Evolutionary conservation across 1,139 yeast genomes (phyloP), one percentile per base, ranked within the genome.

Genomic region (Geotrichum siamense): DNA sequence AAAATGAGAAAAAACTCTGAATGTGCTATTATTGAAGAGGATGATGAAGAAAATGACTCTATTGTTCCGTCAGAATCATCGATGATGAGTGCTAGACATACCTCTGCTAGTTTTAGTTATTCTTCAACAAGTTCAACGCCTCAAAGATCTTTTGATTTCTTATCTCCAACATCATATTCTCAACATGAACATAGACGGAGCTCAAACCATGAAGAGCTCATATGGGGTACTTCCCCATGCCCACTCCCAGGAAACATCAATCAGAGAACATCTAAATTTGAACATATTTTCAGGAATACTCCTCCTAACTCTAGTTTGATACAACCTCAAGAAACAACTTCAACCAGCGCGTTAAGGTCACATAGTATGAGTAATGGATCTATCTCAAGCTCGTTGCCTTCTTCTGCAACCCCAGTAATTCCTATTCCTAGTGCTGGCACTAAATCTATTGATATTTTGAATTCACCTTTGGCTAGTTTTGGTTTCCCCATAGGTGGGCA

Each of bases 201-300:
- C 12, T 43, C 46, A 3, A 43, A 43, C 15, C 37, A 43, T 19
- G 46, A 43, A 25, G 46, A 43, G n/a, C 22, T 43, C 21, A 38
- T 43, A 23, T 43, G 46, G 46, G 42, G 46, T 2, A 33, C 39
- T n/a, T 32, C 39, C 2, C 40, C 40, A 16, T 36, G 25, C 27
- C 21, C 29, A 2, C 34, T 38, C 9, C 32, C 32, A 15, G 16
- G 8, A 15, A 28, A 27, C 27, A 29, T 21, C 21, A 36, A 36
- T 12, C 40, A 38, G 16, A 38, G 25, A 23, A 16, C 32, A 8
- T 43, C 46, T 2, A 43, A 43, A 29, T 43, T 43, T 25, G 27
- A 32, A 13, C 39, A 39, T 25, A 43, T 43, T 19, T 43, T 43
- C 15, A 38, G 38, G 36, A 41, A 38, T 17, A 33, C 37, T 10